A percentile compares a stretch with the other conserved stretches of the same genome.
phyloP scores from a whole-genome alignment of 805 yeast species.

The Sporopachydermia lactativora region DNA sequence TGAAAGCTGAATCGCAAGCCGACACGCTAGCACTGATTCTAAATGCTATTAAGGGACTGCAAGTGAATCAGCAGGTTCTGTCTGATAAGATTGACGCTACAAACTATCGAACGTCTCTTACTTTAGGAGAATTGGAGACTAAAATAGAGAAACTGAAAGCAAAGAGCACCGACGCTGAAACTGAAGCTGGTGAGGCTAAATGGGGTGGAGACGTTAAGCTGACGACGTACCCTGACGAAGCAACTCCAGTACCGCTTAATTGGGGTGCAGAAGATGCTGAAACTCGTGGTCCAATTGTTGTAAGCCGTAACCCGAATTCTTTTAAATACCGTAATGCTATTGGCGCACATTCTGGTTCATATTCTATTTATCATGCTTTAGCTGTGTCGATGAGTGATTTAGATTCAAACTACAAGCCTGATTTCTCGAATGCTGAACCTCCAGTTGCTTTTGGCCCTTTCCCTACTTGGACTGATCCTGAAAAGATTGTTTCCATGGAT shows the following conservation, averaged over 20 bases:
- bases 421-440: constrained; percentile 51
- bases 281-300: constrained; percentile 43
- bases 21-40: constrained; percentile 6
- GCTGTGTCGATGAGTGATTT: constrained; percentile 49
- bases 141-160: constrained; percentile 4
- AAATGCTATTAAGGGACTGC: constrained; percentile 5
- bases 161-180: constrained; percentile 4
- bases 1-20: background rate
- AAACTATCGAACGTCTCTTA: constrained; percentile 5
- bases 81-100: constrained; percentile 6
- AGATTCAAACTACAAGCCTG: constrained; percentile 36
- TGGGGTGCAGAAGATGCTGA: constrained; percentile 40
- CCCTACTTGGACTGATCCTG: constrained; percentile 39
- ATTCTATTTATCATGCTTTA: constrained; percentile 49
- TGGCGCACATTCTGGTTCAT: constrained; percentile 54
- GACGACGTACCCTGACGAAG: constrained; percentile 40
- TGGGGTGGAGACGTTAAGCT: constrained; percentile 25
- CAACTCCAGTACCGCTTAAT: constrained; percentile 31
- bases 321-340: constrained; percentile 42
- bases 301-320: constrained; percentile 35
- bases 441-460: constrained; percentile 40
- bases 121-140: constrained; percentile 5
- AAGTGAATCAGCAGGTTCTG: constrained; percentile 6
- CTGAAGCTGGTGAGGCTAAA: constrained; percentile 8
- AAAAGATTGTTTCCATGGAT: constrained; percentile 50